Base-by-base conservation (phyloP, 1,284 basidiomycete species). In the Meripilus lineatus region DNA sequence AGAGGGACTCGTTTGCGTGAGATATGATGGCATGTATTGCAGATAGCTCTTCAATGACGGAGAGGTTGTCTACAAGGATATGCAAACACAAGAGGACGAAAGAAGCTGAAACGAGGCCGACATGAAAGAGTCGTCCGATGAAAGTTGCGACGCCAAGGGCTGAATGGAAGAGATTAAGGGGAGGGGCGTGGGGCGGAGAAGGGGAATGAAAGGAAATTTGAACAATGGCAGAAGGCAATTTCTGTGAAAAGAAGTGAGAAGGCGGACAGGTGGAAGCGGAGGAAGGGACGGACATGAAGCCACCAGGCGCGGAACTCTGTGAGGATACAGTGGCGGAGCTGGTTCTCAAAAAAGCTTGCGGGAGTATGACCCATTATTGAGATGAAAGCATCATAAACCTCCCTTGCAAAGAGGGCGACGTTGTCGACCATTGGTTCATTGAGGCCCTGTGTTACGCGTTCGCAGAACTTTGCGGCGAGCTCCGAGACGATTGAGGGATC, bases 301-400 rank as follows among this genome's bases (percentile, higher is more conserved):
- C 67, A 70, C 43, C 55, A 57, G 1, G 54, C 56, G 20, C 57
- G 55, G 42, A 67, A 67, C 18, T 63, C 58, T 7, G 55, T 50
- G 20, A 65, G 47, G 5, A 61, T 49, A 17, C 44, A 52, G 21
- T 62, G 57, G n/a, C 54, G 50, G 20, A 69, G 50, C 15, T 59
- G 51, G 42, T 55, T 56, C 2, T 51, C 24, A 45, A 68, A 68
- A 23, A 51, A 52, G 24, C 46, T 49, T 7, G 62, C 57, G 17
- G 45, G 42, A 32, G 53, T 49, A 38, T 54, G 49, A 1, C 56
- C 58, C n/a, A 46, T 42, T 2, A 47, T 23, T 13, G 33, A 38
- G 17, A 35, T 42, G 43, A 69, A 58, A 8, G 48, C 42, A 11
- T 50, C 48, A 41, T 57, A 53, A 6, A 67, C 53, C 35, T 56